A percentile compares a stretch with the other conserved stretches of the same genome.
Conservation (phyloP, 345 rosid species). For the Populus tremula region DNA sequence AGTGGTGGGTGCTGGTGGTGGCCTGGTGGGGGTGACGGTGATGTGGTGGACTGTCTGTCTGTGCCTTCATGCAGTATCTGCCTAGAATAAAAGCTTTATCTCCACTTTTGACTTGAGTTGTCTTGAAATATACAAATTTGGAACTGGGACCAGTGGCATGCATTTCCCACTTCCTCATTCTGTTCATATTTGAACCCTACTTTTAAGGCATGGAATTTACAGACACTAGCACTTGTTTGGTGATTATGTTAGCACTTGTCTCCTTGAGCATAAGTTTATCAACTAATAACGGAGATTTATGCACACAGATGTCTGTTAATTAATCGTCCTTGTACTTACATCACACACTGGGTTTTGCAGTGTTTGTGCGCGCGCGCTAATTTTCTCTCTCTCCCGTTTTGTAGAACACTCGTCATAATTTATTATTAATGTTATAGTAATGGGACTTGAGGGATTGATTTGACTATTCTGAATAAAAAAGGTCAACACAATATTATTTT, state of each 20-base stretch:
- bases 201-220: neutral
- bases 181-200: neutral
- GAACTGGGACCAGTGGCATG: neutral
- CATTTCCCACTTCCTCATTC: neutral
- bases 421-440: too few relatives aligned
- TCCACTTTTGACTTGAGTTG: constrained; percentile 9
- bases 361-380: fast-evolving
- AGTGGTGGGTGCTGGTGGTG: constrained; percentile 10
- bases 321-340: neutral
- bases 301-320: neutral
- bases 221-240: neutral
- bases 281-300: neutral
- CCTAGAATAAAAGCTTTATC: neutral
- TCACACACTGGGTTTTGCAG: too few relatives aligned
- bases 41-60: neutral
- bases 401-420: too few relatives aligned
- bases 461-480: too few relatives aligned
- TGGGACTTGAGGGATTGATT: too few relatives aligned
- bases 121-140: neutral
- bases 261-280: neutral
- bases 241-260: neutral
- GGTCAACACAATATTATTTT: too few relatives aligned
- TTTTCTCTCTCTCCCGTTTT: too few relatives aligned
- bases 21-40: constrained; percentile 5
- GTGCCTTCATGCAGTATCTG: constrained; percentile 3